Base-by-base conservation (phyloP, 176 grass and related monocot species). In the Otatea glauca region DNA sequence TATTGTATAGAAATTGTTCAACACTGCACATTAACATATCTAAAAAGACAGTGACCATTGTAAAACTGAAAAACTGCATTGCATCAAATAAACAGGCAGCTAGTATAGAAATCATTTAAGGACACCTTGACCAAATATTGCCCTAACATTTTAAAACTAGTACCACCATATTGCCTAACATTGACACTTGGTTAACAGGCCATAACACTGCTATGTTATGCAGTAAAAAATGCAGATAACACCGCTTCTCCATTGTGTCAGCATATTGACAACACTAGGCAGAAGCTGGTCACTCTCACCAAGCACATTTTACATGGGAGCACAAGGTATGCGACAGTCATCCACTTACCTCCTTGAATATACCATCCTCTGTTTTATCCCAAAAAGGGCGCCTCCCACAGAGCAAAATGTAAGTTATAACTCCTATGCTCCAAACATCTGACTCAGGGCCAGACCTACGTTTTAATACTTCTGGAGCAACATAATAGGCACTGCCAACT, bases 401-500 rank as follows among this genome's bases (percentile, higher is more conserved):
- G 27, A 99, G 93, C 83, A 99, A 87, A 89, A 99, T 99, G 70
- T 99, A 99, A 49, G 96, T 96, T 86, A 99, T 99, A 25, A 99
- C 96, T 65, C 96, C 96, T 92, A 99, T 99, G 81, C 96, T 99
- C 96, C 96, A 99, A 80, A 99, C 96, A 77, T 99, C 96, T 17
- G 96, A 99, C 70, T 96, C 93, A 51, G 96, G 96, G 14, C 96
- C 96, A 32, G 96, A 99, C 23, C 87, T 78, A 0, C 96, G 88
- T 81, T 96, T 99, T 81, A 99, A 74, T 54, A 99, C 96, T 90
- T 99, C 96, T 43, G 96, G 96, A 53, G 96, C 96, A 47, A 99
- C 96, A 91, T 99, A 99, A 89, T 99, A 96, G 24, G 93, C 96
- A 90, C 96, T 99, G 53, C 96, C 96, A 89, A 99, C 96, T 78